These are phyloP conservation scores for Fraxinus nigra DNA, from an alignment of 305 asterid species.

Conservation along the genomic window DNA sequence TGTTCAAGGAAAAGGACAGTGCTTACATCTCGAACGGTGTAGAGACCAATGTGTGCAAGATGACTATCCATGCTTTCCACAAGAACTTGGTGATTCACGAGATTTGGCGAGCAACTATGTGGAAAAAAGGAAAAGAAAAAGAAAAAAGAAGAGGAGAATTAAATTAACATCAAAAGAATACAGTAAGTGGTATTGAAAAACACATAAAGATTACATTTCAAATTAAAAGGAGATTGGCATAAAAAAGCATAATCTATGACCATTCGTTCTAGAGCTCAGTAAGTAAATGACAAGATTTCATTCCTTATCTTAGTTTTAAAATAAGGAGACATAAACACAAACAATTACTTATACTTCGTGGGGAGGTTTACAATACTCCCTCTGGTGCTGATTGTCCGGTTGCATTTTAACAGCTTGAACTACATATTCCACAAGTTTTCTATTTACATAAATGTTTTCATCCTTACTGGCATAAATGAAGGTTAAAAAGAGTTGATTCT, in stretches of 20 bases:
- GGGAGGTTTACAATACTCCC: background rate
- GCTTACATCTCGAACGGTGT: constrained; percentile 89
- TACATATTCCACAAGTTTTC: background rate
- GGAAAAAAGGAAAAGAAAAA: background rate
- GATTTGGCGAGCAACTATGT: constrained; percentile 87
- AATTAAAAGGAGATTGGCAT: background rate
- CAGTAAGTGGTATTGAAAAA: constrained; percentile 5
- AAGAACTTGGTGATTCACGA: constrained; percentile 90
- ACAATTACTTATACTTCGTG: background rate
- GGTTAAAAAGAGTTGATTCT: background rate
- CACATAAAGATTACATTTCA: background rate
- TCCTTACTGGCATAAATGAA: constrained; percentile 2
- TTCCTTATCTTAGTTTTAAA: background rate
- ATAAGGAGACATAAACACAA: background rate
- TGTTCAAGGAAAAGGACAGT: background rate
- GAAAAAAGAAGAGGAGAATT: constrained; percentile 7
- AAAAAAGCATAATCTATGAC: background rate
- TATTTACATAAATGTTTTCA: background rate
- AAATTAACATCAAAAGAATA: constrained; percentile 17
- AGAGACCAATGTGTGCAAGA: constrained; percentile 85
- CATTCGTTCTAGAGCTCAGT: background rate
- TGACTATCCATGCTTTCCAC: constrained; percentile 94
- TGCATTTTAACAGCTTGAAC: background rate
- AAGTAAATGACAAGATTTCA: background rate
- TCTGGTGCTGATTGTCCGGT: background rate